Conservation (phyloP, 208 protist genomes). For the Tritrichomonas foetus region DNA sequence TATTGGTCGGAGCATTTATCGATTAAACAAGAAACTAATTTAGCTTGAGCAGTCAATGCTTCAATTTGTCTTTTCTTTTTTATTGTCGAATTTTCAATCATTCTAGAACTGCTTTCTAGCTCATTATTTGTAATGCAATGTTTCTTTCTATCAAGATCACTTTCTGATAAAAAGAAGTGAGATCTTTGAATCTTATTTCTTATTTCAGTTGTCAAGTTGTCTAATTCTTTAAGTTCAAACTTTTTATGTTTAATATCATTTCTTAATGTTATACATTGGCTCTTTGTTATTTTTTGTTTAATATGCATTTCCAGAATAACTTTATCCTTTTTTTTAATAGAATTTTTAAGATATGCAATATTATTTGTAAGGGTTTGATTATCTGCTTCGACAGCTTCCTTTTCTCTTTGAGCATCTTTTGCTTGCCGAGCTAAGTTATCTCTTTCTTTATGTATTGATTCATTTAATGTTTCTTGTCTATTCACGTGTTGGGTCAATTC, state of each 20-base stretch:
- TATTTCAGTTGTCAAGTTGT: background rate
- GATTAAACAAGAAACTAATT: background rate
- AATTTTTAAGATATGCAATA: background rate
- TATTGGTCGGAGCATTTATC: background rate
- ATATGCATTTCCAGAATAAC: background rate
- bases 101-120: background rate
- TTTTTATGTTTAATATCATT: background rate
- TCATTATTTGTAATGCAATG: background rate
- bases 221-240: background rate
- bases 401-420: background rate
- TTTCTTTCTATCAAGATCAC: background rate
- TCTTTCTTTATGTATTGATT: slow-evolving; percentile 1
- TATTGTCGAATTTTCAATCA: background rate
- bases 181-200: slow-evolving; percentile 1
- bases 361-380: background rate
- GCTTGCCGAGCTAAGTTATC: background rate
- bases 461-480: background rate
- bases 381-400: background rate
- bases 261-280: background rate
- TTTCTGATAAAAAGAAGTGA: background rate
- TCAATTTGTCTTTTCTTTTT: background rate
- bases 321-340: background rate
- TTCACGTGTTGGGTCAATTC: background rate
- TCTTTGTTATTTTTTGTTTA: background rate
- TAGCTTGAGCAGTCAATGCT: background rate